Evolutionary conservation across 2,329 filamentous ascomycete genomes (phyloP).

Genomic region (Sordariomycetes sp.): DNA sequence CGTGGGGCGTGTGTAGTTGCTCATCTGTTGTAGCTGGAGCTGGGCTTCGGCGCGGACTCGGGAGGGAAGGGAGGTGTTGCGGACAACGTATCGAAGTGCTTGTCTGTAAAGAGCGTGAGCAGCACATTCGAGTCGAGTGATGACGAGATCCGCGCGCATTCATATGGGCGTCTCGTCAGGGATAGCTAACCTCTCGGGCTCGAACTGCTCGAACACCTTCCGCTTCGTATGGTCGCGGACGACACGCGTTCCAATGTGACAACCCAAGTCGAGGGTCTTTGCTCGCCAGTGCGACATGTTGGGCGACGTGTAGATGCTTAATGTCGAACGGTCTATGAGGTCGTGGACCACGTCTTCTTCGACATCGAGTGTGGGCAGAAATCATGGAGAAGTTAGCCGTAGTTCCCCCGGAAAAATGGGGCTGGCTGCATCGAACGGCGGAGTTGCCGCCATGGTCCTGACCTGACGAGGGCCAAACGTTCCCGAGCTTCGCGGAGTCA

Average conservation of each 20-base stretch:
- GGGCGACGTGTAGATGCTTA: conserved; percentile 12
- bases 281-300: conserved; percentile 78
- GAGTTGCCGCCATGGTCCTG: too few relatives aligned
- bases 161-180: too few relatives aligned
- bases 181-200: conserved; percentile 79
- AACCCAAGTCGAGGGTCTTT: conserved; percentile 82
- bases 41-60: conserved; percentile 85
- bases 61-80: conserved; percentile 77
- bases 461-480: too few relatives aligned
- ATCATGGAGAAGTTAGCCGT: too few relatives aligned
- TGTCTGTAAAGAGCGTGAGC: conserved; percentile 48
- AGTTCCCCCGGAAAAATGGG: too few relatives aligned
- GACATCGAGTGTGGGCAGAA: too few relatives aligned
- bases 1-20: conserved; percentile 85
- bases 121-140: background rate
- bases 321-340: background rate
- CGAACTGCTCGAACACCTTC: conserved; percentile 78
- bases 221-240: conserved; percentile 96
- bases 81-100: conserved; percentile 86
- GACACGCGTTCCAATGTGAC: conserved; percentile 76
- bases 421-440: too few relatives aligned
- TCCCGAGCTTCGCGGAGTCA: too few relatives aligned
- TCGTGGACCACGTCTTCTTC: too few relatives aligned
- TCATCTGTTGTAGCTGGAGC: conserved; percentile 89
- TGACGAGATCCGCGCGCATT: too few relatives aligned